These are phyloP conservation scores for Teratosphaeria gauchensis DNA, from an alignment of 2,329 filamentous ascomycete species.

Conservation along the genomic window DNA sequence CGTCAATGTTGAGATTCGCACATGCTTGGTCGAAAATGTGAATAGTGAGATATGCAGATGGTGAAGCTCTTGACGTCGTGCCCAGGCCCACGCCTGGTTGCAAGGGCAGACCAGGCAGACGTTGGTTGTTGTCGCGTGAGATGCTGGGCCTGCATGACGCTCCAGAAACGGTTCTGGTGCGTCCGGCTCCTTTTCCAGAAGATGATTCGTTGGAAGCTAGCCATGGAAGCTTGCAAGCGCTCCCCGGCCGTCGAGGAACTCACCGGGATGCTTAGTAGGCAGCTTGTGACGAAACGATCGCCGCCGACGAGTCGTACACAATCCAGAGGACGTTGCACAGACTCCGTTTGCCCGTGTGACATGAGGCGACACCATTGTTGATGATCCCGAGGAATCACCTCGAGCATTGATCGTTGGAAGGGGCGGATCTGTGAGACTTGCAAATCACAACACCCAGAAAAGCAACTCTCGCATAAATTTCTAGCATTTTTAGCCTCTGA, in stretches of 20 bases:
- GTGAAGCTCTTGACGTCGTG: background rate
- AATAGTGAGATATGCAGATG: too few relatives aligned
- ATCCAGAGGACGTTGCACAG: background rate
- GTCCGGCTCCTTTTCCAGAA: background rate
- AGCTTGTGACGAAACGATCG: background rate
- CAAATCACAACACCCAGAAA: background rate
- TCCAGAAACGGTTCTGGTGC: background rate
- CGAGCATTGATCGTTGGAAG: background rate
- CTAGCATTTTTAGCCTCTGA: background rate
- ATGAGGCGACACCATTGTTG: background rate
- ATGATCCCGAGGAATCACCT: too few relatives aligned
- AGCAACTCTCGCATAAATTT: background rate
- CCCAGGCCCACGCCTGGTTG: background rate
- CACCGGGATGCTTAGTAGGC: background rate
- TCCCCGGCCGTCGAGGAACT: background rate
- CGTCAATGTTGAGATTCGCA: background rate
- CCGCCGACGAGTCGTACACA: background rate
- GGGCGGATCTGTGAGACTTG: background rate
- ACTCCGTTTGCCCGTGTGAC: background rate
- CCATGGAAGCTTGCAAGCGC: background rate
- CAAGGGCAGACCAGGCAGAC: background rate
- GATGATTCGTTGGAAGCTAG: background rate
- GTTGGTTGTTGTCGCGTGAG: background rate
- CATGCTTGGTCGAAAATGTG: background rate
- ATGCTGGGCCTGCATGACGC: background rate